Base-by-base conservation (phyloP, 2,329 filamentous ascomycete species). In the Pseudohalonectria lignicola region DNA sequence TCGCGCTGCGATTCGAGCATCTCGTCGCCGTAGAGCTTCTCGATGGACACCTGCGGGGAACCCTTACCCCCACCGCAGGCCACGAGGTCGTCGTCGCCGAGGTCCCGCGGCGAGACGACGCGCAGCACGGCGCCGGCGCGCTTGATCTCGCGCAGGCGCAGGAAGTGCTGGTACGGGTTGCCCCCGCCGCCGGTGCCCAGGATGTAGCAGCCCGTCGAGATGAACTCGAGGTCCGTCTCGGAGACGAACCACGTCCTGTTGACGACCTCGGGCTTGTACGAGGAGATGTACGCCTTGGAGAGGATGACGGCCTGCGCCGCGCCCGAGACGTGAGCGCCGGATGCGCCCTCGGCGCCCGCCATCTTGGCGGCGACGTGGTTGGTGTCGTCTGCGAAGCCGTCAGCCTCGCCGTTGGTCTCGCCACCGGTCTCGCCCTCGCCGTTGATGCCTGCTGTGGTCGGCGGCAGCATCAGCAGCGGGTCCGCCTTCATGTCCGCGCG, bases 161-260 rank as follows among this genome's bases (percentile, higher is more conserved):
- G 57, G 56, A 69, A 66, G 25, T 61, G 55, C 2, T 67, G 53
- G 44, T 72, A 74, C 2, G 72, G 69, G 4, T 63, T 67, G 3
- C 74, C 74, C 17, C 75, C 74, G 5, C 75, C 74, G 16, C 74
- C 76, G 1, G 73, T 76, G 2, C 73, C 75, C 0, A 79, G 61
- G 39, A 79, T 70, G 43, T 76, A 76, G 48, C 73, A 75, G 1
- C 76, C 75, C 5, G 62, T 70, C 1, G 69, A 55, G 25, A 79
- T 69, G 59, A 68, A 79, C 20, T 59, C 53, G 4, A 79, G 57
- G 49, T 79, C 76, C 0, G 67, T 70, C 47, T 78, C 74, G 11
- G 61, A 70, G 32, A 79, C 53, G 41, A 67, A 66, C 75, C 75
- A 79, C n/a, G 65, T 50, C 9, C 72, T 62, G 15, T 64, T 57